Base-by-base conservation (phyloP, 2,329 filamentous ascomycete genomes). In the Colletotrichum musicola region DNA sequence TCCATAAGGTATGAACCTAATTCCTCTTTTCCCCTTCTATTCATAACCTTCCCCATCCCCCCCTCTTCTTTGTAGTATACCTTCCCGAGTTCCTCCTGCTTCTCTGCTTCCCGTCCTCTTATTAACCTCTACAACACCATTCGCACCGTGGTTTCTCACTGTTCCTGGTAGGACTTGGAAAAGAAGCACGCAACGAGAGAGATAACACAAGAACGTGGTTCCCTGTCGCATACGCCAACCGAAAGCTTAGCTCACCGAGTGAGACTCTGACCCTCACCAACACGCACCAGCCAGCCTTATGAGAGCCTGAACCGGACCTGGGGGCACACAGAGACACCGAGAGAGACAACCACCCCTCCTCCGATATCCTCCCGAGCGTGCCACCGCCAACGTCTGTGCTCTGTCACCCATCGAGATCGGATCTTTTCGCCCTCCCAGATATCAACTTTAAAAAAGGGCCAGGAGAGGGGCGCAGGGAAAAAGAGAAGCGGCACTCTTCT, bases 1-100 rank as follows among this genome's bases (percentile, higher is more conserved):
- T 60, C 61, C 65, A 59, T 35, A 35, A 35, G 30, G 30, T 68
- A 64, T 49, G 65, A 68, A 68, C 61, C 65, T 55, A 65, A 67
- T 67, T 53, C 63, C 25, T 67, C 64, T 62, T 56, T 56, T 42
- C 62, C 61, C 64, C 57, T 62, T 56, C 62, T 53, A 57, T 58
- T 53, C 40, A 57, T 55, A 67, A 64, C 13, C 60, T 22, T 63
- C 35, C 44, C 55, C 20, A 16, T 50, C 60, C 64, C 38, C 20
- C 51, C 59, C 51, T 40, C 12, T 38, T 27, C 25, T 64, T 10
- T 35, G 30, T 68, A 25, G 9, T 68, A 18, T 42, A 46, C 38
- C 27, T 30, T 38, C 40, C 25, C 20, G 30, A 51, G 30, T 14
- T 47, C 9, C 46, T 27, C 35, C 46, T n/a, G 4, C 3, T 57